Conservation (phyloP, 805 yeast genomes). For the Starmerella vaccinii region DNA sequence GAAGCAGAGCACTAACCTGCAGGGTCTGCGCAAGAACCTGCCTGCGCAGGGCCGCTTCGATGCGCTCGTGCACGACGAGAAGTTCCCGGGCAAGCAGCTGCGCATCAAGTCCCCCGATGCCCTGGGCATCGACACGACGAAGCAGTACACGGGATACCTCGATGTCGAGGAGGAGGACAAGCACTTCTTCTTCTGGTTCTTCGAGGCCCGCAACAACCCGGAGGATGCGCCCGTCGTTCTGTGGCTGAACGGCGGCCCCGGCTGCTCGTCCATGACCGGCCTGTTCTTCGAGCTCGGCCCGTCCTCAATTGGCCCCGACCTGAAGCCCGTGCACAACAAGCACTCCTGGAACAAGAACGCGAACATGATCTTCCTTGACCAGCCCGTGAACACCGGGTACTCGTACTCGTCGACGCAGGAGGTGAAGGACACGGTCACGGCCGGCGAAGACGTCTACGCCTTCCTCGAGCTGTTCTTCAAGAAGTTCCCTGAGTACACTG, state of each 20-base stretch:
- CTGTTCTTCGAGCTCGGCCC: constrained; percentile 91
- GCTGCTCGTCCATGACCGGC: constrained; percentile 90
- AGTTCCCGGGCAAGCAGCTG: constrained; percentile 33
- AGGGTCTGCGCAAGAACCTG: constrained; percentile 5
- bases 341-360: constrained; percentile 90
- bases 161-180: constrained; percentile 57
- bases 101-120: constrained; percentile 56
- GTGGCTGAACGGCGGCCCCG: constrained; percentile 96
- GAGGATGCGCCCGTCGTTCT: constrained; percentile 71
- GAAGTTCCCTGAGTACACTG: constrained; percentile 68
- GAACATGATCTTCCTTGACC: constrained; percentile 82
- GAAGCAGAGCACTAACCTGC: constrained; percentile 9
- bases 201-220: constrained; percentile 81
- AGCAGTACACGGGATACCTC: constrained; percentile 67
- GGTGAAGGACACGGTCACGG: constrained; percentile 38
- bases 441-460: constrained; percentile 81
- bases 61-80: constrained; percentile 14
- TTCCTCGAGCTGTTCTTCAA: constrained; percentile 79
- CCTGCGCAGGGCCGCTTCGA: constrained; percentile 14
- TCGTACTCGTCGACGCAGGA: constrained; percentile 52
- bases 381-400: constrained; percentile 90
- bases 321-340: constrained; percentile 69
- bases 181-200: constrained; percentile 87
- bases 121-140: constrained; percentile 71
- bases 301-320: constrained; percentile 58